Conservation (phyloP, 108 stramenopile species). For the Thalassiosira profunda region DNA sequence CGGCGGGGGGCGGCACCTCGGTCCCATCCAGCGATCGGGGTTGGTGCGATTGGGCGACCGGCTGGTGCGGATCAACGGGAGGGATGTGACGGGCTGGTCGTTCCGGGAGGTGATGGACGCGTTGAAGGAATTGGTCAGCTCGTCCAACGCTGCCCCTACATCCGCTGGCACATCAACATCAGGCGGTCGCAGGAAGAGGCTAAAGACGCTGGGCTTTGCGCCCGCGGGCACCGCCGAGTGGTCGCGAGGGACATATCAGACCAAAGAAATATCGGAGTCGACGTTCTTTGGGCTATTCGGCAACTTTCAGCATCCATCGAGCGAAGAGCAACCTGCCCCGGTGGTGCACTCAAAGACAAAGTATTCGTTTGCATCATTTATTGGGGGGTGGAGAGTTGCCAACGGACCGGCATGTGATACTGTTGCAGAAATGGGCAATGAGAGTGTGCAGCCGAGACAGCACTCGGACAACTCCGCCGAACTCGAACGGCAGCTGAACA, state of each 20-base stretch:
- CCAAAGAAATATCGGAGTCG: constrained; percentile 3
- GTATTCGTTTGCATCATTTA: constrained; percentile 31
- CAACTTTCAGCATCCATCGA: background rate
- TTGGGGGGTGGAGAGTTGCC: constrained; percentile 32
- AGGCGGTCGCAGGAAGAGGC: background rate
- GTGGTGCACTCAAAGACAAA: constrained; percentile 18
- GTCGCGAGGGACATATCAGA: constrained; percentile 3
- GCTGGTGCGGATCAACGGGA: constrained; percentile 39
- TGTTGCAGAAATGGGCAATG: background rate
- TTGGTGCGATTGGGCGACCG: constrained; percentile 48
- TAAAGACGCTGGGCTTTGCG: constrained; percentile 40
- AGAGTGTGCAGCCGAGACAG: background rate
- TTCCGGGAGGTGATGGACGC: constrained; percentile 53
- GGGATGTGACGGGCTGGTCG: constrained; percentile 39
- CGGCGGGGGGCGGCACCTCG: constrained; percentile 17
- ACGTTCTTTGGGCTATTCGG: background rate
- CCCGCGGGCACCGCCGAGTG: constrained; percentile 31
- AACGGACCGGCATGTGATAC: background rate
- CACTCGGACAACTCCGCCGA: constrained; percentile 7
- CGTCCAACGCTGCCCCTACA: background rate
- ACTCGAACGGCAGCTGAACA: constrained; percentile 24
- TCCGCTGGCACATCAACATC: background rate
- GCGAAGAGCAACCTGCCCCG: background rate
- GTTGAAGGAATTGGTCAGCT: constrained; percentile 22
- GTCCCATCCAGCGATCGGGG: constrained; percentile 49